A percentile compares a stretch with the other conserved stretches of the same genome.
These are phyloP conservation scores for Bipolaris gigantea DNA, from an alignment of 2,329 filamentous ascomycete species.

Conservation along the genomic window DNA sequence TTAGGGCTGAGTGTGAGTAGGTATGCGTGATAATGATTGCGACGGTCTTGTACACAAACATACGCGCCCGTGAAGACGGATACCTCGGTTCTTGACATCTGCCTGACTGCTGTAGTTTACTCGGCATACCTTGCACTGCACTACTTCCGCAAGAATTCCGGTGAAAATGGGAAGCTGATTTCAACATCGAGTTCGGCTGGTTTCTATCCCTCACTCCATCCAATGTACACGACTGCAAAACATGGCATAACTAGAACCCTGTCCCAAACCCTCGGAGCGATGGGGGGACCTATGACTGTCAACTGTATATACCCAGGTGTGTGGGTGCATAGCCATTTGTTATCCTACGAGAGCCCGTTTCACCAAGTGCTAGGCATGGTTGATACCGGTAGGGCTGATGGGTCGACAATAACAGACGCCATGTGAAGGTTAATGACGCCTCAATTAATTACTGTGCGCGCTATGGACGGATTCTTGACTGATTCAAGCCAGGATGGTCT, in stretches of 20 bases:
- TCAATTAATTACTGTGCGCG: too few species aligned
- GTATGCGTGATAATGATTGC: too few species aligned
- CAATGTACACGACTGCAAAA: neutral
- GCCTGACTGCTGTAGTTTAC: neutral
- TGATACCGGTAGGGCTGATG: too few species aligned
- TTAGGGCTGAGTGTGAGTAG: too few species aligned
- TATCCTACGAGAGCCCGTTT: too few species aligned
- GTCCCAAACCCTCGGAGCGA: neutral
- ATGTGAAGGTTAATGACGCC: too few species aligned
- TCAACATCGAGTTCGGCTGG: neutral
- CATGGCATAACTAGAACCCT: neutral
- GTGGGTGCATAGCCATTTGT: too few species aligned
- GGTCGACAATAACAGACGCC: too few species aligned
- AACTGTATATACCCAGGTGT: neutral
- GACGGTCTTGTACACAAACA: too few species aligned
- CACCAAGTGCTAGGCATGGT: too few species aligned
- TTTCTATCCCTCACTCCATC: neutral
- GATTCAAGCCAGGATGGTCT: too few species aligned
- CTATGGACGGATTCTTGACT: too few species aligned
- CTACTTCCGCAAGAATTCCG: neutral
- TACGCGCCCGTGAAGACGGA: neutral
- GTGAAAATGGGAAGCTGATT: neutral
- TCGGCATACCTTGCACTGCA: neutral
- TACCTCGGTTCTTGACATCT: neutral
- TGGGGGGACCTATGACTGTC: neutral